A percentile compares a stretch with the other conserved stretches of the same genome.
Evolutionary conservation across 2,329 filamentous ascomycete genomes (phyloP).

Genomic region (Cercospora nicotianae): DNA sequence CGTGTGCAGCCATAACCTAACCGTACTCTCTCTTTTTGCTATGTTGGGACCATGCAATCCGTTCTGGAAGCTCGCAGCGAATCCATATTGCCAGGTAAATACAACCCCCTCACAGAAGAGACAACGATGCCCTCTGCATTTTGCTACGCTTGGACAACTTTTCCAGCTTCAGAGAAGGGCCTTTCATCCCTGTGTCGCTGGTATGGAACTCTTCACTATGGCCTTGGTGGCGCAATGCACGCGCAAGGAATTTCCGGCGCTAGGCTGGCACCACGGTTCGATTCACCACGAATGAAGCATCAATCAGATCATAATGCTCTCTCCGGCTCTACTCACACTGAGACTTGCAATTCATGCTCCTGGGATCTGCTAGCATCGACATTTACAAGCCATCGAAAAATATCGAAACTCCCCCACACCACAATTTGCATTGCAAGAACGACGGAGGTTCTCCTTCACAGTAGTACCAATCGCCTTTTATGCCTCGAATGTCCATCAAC

Average conservation of each 20-base stretch:
- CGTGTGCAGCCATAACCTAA: background rate
- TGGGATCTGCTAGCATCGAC: background rate
- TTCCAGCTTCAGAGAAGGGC: background rate
- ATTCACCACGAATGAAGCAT: background rate
- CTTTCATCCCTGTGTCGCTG: background rate
- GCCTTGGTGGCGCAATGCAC: background rate
- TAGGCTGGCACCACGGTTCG: background rate
- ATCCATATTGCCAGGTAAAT: background rate
- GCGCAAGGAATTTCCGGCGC: background rate
- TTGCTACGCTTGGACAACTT: background rate
- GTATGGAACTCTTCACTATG: background rate
- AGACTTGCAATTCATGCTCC: background rate
- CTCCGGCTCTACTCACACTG: background rate
- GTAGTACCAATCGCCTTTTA: background rate
- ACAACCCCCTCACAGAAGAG: background rate
- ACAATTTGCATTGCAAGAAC: background rate
- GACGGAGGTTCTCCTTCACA: background rate
- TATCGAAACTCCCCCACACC: background rate
- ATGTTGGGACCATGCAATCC: background rate
- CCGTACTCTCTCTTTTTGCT: background rate
- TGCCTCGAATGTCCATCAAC: background rate
- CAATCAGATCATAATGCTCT: background rate
- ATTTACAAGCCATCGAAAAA: background rate
- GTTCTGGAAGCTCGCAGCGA: background rate
- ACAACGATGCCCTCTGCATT: background rate